Base-by-base conservation (phyloP, 2,329 filamentous ascomycete species). In the Colletotrichum echinochloae region DNA sequence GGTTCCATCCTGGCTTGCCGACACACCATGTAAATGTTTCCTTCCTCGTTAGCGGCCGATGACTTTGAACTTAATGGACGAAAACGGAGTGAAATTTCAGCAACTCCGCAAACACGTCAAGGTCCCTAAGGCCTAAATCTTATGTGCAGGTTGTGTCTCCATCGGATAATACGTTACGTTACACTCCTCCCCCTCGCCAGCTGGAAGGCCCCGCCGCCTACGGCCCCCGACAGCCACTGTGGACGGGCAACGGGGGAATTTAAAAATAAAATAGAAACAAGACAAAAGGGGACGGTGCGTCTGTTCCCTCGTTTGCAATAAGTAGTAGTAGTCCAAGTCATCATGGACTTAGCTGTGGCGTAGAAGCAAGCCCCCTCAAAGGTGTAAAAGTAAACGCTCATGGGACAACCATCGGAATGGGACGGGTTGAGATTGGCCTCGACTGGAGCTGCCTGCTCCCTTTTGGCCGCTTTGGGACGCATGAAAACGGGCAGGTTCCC, bases 131-230 rank as follows among this genome's bases (percentile, higher is more conserved):
- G n/a, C n/a, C 20, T 37, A 49, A 49, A 49, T 49, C 23, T 49
- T 11, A 16, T 49, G 12, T n/a, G 30, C 37, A 39, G 16, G 60
- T 61, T 2, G 52, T 41, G 46, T 44, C 18, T 57, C 46, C 39
- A 48, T 70, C 70, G 70, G 46, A 70, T 72, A 72, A 70, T 63
- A 72, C 70, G 62, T 72, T 72, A 66, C 70, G 70, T 62, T 55
- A 66, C 66, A 72, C 57, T 28, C 2, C 28, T n/a, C 56, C 48
- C 37, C 64, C 49, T 18, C 33, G 48, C 41, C 56, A 66, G 62
- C 37, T 65, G 46, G 54, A 41, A 48, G 20, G n/a, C 30, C 18
- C 37, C 20, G 23, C 44, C 9, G 28, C 23, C 66, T 33, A 35
- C 60, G 65, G 52, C 61, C 52, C 46, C n/a, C 30, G 65, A 64